phyloP scores from a whole-genome alignment of 768 basidiomycete species.

The Calocera viscosa region DNA sequence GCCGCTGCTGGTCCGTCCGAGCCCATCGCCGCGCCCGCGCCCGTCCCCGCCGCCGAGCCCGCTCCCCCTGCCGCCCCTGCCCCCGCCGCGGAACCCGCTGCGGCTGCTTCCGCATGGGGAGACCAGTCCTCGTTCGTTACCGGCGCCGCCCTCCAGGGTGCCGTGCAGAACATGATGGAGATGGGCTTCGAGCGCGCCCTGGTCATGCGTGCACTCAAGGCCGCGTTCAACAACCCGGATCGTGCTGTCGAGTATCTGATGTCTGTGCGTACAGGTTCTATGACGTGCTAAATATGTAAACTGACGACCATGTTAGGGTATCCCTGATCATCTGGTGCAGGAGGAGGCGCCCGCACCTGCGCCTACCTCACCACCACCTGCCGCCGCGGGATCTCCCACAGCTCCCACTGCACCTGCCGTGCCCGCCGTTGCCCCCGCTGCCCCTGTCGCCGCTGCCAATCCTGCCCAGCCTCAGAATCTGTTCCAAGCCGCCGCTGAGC shows the following conservation, averaged over 20 bases:
- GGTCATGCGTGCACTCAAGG: conserved; percentile 72
- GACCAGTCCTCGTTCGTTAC: conserved; percentile 54
- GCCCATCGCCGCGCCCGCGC: conserved; percentile 28
- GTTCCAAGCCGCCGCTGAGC: conserved; percentile 74
- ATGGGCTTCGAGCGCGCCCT: conserved; percentile 90
- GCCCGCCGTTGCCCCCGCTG: conserved; percentile 19
- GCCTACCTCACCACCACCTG: conserved; percentile 29
- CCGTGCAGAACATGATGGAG: conserved; percentile 73
- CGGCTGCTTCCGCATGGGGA: conserved; percentile 31
- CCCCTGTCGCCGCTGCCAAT: conserved; percentile 11
- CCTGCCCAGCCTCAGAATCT: conserved; percentile 54
- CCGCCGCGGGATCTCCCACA: conserved; percentile 29
- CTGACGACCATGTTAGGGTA: conserved; percentile 43
- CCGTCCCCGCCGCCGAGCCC: conserved; percentile 28
- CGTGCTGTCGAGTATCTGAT: conserved; percentile 97
- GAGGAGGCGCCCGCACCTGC: conserved; percentile 31
- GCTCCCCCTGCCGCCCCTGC: conserved; percentile 26
- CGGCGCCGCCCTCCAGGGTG: conserved; percentile 60
- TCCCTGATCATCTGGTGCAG: conserved; percentile 54
- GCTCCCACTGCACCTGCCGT: conserved; percentile 25
- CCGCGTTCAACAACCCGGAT: conserved; percentile 95
- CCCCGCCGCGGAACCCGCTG: conserved; percentile 18
- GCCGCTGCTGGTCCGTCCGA: neutral
- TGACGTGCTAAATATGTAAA: neutral
- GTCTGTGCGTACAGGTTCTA: conserved; percentile 43